Base-by-base conservation (phyloP, 2,329 filamentous ascomycete genomes). In the Colletotrichum caudatum region DNA sequence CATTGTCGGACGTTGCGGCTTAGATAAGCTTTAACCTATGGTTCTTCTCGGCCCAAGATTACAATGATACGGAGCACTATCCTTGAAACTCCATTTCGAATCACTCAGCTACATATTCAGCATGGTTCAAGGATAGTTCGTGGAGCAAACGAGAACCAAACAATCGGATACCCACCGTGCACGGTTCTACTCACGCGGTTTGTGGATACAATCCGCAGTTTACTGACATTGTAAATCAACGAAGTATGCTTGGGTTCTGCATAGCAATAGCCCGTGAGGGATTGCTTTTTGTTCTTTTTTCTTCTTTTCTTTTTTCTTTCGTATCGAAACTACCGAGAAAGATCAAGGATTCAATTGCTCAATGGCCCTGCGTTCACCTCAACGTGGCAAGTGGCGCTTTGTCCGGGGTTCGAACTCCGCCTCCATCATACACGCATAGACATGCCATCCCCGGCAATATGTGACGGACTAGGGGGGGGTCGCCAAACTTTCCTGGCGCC, bases 401-500 rank as follows among this genome's bases (percentile, higher is more conserved):
- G 5, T 29, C 29, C 29, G 29, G 29, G 29, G 29, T 12, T 18
- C 29, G 16, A 20, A 48, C 44, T 37, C 35, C 12, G 44, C 41
- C 29, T 23, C 41, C 44, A 18, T 16, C 7, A 7, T 50, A 35
- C 35, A 29, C 9, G 35, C 29, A 16, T 29, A 20, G 23, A 61
- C 20, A 23, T 16, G 12, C n/a, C 20, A 26, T 11, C 12, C 14
- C 37, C 29, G 44, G 35, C 14, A 46, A 29, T 39, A 39, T 29
- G 41, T n/a, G 20, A 35, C 33, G 18, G 23, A 12, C 18, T 33
- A 50, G 3, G 29, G 12, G 29, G 12, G 26, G 9, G n/a, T 18
- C 59, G 64, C 64, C 59, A 71, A 69, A 58, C 39, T 64, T 26
- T 54, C 18, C 39, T 37, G 20, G 20, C 59, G 64, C 69, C 59